Evolutionary conservation across 108 stramenopile genomes (phyloP).

Genomic region (Nannochloropsis salina): DNA sequence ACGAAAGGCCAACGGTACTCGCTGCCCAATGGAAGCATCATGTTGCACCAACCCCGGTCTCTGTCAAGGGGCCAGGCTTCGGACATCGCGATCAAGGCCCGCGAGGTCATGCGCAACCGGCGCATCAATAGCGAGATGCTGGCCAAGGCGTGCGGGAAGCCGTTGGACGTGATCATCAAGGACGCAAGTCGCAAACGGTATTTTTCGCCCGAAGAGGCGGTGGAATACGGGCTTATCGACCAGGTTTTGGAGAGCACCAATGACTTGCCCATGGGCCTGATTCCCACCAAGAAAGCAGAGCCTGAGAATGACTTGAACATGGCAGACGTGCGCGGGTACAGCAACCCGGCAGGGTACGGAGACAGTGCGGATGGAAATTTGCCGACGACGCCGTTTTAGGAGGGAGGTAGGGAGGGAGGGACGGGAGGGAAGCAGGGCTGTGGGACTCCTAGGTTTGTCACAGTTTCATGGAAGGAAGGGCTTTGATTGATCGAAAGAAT

Average conservation of each 20-base stretch:
- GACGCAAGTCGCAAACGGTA: slow-evolving; percentile 88
- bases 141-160: slow-evolving; percentile 80
- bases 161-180: slow-evolving; percentile 70
- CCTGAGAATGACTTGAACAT: slow-evolving; percentile 53
- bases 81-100: slow-evolving; percentile 93
- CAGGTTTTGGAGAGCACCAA: slow-evolving; percentile 68
- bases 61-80: slow-evolving; percentile 87
- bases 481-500: too few species aligned
- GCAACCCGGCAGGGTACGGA: neutral
- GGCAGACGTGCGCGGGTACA: neutral
- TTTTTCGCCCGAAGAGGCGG: slow-evolving; percentile 89
- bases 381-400: neutral
- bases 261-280: slow-evolving; percentile 17
- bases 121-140: slow-evolving; percentile 78
- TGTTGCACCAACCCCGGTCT: slow-evolving; percentile 85
- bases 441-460: neutral
- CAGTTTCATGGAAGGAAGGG: too few species aligned
- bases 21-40: slow-evolving; percentile 89
- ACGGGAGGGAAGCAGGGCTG: neutral
- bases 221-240: slow-evolving; percentile 93
- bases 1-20: slow-evolving; percentile 79
- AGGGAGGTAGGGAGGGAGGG: neutral
- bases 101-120: slow-evolving; percentile 80
- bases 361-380: slow-evolving; percentile 13
- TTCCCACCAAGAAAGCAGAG: slow-evolving; percentile 20